Evolutionary conservation across 495 filamentous ascomycete species (phyloP).

Genomic region (Tuber indicum): DNA sequence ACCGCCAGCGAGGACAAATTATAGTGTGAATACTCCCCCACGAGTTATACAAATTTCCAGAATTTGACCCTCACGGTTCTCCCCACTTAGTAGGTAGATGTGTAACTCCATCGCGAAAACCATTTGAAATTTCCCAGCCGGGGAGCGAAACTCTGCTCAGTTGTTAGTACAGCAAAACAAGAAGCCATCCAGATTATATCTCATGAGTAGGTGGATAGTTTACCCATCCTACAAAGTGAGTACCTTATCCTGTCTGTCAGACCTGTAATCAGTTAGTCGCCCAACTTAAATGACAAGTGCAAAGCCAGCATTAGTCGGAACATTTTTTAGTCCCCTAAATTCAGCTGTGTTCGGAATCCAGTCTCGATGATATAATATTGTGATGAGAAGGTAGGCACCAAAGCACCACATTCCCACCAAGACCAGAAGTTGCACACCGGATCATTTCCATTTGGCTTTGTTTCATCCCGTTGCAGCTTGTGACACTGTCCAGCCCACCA

Average conservation of each 20-base stretch:
- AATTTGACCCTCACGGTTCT: background rate
- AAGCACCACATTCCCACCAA: background rate
- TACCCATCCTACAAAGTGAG: background rate
- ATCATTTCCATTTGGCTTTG: conserved; percentile 1
- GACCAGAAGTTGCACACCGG: background rate
- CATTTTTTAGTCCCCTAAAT: background rate
- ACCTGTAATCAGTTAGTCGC: background rate
- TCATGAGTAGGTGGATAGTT: background rate
- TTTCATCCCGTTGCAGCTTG: background rate
- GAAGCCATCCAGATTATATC: background rate
- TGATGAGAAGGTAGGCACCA: too few species aligned
- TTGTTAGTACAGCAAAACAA: background rate
- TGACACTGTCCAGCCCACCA: background rate
- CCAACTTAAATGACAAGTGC: background rate
- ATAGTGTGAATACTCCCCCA: background rate
- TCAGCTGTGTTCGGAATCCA: background rate
- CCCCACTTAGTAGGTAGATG: background rate
- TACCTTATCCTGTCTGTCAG: background rate
- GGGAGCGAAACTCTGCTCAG: background rate
- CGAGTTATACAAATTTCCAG: too few species aligned
- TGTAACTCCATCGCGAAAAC: background rate
- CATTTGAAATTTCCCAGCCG: background rate
- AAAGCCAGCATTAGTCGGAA: background rate
- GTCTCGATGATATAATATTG: background rate
- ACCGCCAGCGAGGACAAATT: background rate